A percentile compares a stretch with the other conserved stretches of the same genome.
These are phyloP conservation scores for Secale cereale DNA, from an alignment of 176 grass and related monocot species.

Conservation along the genomic window DNA sequence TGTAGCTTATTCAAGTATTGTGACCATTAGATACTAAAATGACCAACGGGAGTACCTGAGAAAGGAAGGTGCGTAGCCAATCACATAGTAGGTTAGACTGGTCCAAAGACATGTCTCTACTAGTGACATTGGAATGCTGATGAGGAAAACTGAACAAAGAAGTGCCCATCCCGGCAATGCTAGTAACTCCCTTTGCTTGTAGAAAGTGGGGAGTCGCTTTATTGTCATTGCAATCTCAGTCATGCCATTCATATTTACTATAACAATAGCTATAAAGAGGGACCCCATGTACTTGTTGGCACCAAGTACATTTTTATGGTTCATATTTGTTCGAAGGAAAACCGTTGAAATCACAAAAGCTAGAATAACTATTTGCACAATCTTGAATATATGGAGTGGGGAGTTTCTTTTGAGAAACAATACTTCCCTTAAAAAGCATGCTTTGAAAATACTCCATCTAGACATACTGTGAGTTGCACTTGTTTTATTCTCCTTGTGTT, in stretches of 20 bases:
- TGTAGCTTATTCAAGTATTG: not conserved
- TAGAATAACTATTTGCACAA: constrained; percentile 51
- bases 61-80: constrained; percentile 67
- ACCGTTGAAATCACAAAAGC: constrained; percentile 66
- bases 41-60: constrained; percentile 43
- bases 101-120: constrained; percentile 70
- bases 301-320: constrained; percentile 48
- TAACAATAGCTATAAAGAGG: constrained; percentile 43
- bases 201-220: constrained; percentile 76
- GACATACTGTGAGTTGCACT: constrained; percentile 30
- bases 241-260: constrained; percentile 79
- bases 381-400: constrained; percentile 70
- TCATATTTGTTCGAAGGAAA: constrained; percentile 59
- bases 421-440: constrained; percentile 73
- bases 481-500: constrained; percentile 21
- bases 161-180: constrained; percentile 71
- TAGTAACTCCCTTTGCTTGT: constrained; percentile 81
- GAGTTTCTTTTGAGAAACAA: constrained; percentile 66
- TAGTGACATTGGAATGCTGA: constrained; percentile 64
- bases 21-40: not conserved
- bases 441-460: constrained; percentile 56
- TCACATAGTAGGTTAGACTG: constrained; percentile 70
- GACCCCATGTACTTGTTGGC: constrained; percentile 70
- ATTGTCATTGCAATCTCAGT: constrained; percentile 74
- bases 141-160: constrained; percentile 58